phyloP scores from a whole-genome alignment of 2,329 filamentous ascomycete genomes.

The Eurotiales sp. region DNA sequence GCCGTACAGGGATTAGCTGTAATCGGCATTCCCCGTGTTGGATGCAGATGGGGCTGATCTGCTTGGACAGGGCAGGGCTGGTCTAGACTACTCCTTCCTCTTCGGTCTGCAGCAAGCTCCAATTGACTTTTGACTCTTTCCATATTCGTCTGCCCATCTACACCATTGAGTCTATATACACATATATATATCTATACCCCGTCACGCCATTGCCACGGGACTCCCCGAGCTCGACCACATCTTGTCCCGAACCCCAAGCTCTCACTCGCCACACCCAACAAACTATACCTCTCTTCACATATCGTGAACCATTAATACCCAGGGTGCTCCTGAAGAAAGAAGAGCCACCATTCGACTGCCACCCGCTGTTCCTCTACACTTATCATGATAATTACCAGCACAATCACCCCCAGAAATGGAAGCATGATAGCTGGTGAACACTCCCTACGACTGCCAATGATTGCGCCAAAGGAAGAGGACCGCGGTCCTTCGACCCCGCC shows the following conservation, averaged over 20 bases:
- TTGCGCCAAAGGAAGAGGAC: conserved; percentile 43
- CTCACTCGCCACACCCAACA: not conserved
- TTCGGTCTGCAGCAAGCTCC: conserved; percentile 8
- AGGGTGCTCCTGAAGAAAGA: not conserved
- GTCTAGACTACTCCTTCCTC: conserved; percentile 6
- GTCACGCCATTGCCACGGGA: not conserved
- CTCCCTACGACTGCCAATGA: conserved; percentile 38
- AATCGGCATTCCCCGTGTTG: conserved; percentile 11
- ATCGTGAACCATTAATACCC: too few relatives aligned
- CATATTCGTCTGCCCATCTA: not conserved
- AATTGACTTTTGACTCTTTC: conserved; percentile 7
- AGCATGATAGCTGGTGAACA: conserved; percentile 35
- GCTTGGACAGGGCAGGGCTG: conserved; percentile 5
- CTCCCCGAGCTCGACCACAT: not conserved
- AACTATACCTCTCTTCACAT: not conserved
- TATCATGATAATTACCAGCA: conserved; percentile 31
- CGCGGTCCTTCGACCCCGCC: conserved; percentile 28
- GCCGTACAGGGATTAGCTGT: conserved; percentile 6
- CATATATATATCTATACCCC: not conserved
- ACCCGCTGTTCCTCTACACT: too few relatives aligned
- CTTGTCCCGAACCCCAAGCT: not conserved
- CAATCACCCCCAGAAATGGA: conserved; percentile 36
- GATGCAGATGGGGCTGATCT: conserved; percentile 7
- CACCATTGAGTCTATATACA: not conserved
- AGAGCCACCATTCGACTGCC: not conserved